These are phyloP conservation scores for Cercospora zeina DNA, from an alignment of 2,329 filamentous ascomycete genomes.

Conservation along the genomic window DNA sequence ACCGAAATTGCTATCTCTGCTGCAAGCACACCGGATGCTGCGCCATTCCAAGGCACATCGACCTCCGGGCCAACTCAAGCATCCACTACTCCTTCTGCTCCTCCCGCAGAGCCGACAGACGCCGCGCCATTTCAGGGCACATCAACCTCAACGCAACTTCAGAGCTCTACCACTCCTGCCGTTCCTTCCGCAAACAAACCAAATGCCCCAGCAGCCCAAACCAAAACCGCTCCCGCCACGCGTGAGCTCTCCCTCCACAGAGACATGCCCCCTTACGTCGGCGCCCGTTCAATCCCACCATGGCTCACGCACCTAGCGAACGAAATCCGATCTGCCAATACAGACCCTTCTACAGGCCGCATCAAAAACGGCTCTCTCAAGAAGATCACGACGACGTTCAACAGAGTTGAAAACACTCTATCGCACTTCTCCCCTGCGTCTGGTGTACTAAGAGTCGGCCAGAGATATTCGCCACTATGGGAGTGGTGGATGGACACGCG, in stretches of 20 bases:
- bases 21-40: too few relatives aligned
- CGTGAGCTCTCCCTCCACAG: not conserved
- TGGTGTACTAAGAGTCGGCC: not conserved
- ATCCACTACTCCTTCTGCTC: not conserved
- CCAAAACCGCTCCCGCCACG: not conserved
- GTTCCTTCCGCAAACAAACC: not conserved
- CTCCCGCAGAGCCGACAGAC: not conserved
- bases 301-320: not conserved
- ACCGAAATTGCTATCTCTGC: too few relatives aligned
- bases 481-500: slow-evolving; percentile 1
- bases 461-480: not conserved
- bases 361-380: not conserved
- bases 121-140: not conserved
- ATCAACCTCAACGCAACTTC: not conserved
- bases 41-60: too few relatives aligned
- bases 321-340: not conserved
- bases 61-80: not conserved
- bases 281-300: not conserved
- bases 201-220: not conserved
- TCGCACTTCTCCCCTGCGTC: not conserved
- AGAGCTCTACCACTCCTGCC: not conserved
- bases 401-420: not conserved
- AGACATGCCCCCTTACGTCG: not conserved
- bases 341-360: not conserved
- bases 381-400: not conserved